Evolutionary conservation across 805 yeast genomes (phyloP), one percentile per base, ranked within the genome.

Genomic region (Cephaloascus fragrans): DNA sequence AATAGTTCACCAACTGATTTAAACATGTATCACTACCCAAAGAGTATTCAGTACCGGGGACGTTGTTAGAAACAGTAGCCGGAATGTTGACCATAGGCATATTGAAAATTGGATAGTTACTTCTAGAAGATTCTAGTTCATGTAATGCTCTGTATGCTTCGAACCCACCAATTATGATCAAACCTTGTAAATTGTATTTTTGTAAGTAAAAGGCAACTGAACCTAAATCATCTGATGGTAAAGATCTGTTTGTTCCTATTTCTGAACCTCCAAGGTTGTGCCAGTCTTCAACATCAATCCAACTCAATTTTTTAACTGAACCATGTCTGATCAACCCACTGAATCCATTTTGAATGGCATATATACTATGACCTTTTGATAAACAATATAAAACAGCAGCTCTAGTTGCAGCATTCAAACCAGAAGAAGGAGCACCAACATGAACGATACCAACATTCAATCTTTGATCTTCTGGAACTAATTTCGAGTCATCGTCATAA

Each of bases 1-100:
- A 90, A 69, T 93, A 93, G 41, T 83, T 79, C 45, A 88, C 87
- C 52, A 93, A 71, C 8, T 93, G 69, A 62, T 93, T 93, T 69
- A 93, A 68, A 69, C 98, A 94, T 9, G 99, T 93, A 59, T 93
- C 98, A 10, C 88, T 73, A 42, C 99, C 99, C 42, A 93, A 64
- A 0, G 97, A 88, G 61, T 88, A 88, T 62, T 93, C 97, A 2
- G 97, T 83, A 43, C 98, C 99, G n/a, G 99, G 98, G 37, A 93
- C 97, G 51, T 93, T 93, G 66, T 93, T 93, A 15, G 97, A 88
- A 47, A 93, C 86, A 2, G 98, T 93, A 2, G 97, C 90, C 9
- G 98, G 98, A 47, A 93, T 72, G 50, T 86, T 77, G 33, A 85
- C 83, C 85, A 90, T 81, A 45, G 98, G 98, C 47, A 93, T 88